Conservation (phyloP, 2,329 filamentous ascomycete species). For the Dactylellina sp. region DNA sequence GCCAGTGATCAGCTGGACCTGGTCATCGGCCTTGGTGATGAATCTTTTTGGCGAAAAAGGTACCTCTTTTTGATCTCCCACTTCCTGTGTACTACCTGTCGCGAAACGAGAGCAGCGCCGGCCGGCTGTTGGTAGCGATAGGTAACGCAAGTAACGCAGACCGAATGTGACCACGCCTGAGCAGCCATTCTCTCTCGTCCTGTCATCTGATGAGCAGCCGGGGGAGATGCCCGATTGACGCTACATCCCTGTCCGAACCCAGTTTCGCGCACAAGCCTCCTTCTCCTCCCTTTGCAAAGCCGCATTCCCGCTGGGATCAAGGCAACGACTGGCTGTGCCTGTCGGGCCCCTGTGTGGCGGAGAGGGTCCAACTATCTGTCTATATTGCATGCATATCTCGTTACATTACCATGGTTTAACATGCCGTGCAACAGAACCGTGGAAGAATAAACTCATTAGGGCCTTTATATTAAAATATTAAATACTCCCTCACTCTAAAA, state of each 20-base stretch:
- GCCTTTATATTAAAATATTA: too few relatives aligned
- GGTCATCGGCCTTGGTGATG: constrained; percentile 21
- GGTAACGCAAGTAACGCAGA: constrained; percentile 27
- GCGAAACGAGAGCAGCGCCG: constrained; percentile 20
- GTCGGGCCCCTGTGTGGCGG: constrained; percentile 1
- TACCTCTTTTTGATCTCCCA: not conserved
- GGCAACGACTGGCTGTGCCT: not conserved
- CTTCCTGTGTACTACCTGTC: constrained; percentile 23
- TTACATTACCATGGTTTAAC: not conserved
- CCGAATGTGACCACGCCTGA: constrained; percentile 23
- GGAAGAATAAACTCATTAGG: too few relatives aligned
- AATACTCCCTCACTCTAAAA: too few relatives aligned
- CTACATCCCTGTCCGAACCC: constrained; percentile 29
- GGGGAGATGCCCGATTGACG: not conserved
- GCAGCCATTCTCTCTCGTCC: not conserved
- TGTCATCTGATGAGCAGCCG: constrained; percentile 47
- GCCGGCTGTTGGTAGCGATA: constrained; percentile 35
- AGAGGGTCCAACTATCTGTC: not conserved
- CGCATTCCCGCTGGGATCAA: constrained; percentile 35
- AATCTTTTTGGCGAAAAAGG: constrained; percentile 1
- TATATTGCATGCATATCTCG: constrained; percentile 1
- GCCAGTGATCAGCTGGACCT: constrained; percentile 36
- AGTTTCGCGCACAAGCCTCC: constrained; percentile 37
- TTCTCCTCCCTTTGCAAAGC: too few relatives aligned
- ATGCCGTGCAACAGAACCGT: not conserved